Evolutionary conservation across 176 grass and related monocot genomes (phyloP).

Genomic region (Ensete ventricosum): DNA sequence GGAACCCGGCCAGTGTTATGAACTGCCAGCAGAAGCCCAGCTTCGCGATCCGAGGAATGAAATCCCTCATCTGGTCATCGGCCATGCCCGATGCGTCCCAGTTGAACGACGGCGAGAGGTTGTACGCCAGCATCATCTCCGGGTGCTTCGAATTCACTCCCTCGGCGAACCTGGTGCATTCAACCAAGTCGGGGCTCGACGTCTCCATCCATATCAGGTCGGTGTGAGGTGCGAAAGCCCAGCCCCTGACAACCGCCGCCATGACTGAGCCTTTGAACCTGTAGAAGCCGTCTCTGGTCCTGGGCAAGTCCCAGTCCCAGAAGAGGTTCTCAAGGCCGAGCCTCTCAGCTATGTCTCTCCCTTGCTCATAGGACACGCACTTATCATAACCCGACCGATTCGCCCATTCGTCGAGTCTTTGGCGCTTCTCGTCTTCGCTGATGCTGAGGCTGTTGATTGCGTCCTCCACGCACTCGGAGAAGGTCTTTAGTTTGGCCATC

Average conservation of each 20-base stretch:
- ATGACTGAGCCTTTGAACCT: conserved; percentile 65
- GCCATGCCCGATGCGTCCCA: conserved; percentile 93
- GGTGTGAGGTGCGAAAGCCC: conserved; percentile 61
- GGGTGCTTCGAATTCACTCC: conserved; percentile 45
- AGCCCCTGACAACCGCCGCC: conserved; percentile 57
- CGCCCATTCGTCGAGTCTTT: conserved; percentile 49
- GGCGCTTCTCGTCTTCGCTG: conserved; percentile 38
- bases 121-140: conserved; percentile 80
- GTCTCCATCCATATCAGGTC: conserved; percentile 98
- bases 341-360: conserved; percentile 43
- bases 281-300: conserved; percentile 89
- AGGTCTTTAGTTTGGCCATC: conserved; percentile 57
- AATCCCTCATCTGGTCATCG: conserved; percentile 49
- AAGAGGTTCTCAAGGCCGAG: conserved; percentile 50
- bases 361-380: conserved; percentile 51
- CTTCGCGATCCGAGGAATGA: conserved; percentile 61
- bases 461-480: conserved; percentile 53
- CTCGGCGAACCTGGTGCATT: conserved; percentile 61
- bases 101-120: conserved; percentile 97
- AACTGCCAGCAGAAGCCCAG: conserved; percentile 94
- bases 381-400: conserved; percentile 36
- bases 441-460: conserved; percentile 32
- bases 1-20: conserved; percentile 90
- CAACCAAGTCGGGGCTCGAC: conserved; percentile 65
- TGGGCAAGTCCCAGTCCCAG: conserved; percentile 91